Conservation (phyloP, 345 rosid species). For the Pugionium cornutum region DNA sequence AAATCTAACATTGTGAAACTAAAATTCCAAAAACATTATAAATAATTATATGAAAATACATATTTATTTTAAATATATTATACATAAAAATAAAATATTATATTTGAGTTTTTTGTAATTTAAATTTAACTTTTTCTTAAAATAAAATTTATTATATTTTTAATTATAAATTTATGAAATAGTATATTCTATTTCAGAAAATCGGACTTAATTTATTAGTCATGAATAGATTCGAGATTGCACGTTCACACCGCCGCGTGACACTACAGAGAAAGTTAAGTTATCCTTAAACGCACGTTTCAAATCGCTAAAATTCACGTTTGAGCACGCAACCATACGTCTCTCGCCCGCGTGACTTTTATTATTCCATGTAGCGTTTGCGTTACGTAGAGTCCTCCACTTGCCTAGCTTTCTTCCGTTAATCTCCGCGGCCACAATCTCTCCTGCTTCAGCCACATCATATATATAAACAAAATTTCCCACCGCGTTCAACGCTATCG, state of each 20-base stretch:
- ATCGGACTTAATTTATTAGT: too few relatives aligned
- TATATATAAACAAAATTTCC: constrained; percentile 47
- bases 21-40: too few relatives aligned
- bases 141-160: too few relatives aligned
- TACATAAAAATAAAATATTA: too few relatives aligned
- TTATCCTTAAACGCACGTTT: constrained; percentile 42
- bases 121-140: too few relatives aligned
- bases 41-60: too few relatives aligned
- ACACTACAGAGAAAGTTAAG: constrained; percentile 25
- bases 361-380: constrained; percentile 26
- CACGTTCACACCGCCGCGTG: not conserved
- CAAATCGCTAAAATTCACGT: constrained; percentile 54
- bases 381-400: constrained; percentile 51
- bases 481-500: constrained; percentile 41
- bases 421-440: constrained; percentile 53
- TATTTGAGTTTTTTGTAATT: too few relatives aligned
- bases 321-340: constrained; percentile 47
- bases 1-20: too few relatives aligned
- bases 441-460: constrained; percentile 31
- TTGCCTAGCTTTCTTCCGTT: constrained; percentile 29
- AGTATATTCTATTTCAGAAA: too few relatives aligned
- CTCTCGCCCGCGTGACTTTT: constrained; percentile 27
- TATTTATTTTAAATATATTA: too few relatives aligned
- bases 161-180: too few relatives aligned
- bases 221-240: not conserved